A percentile compares a stretch with the other conserved stretches of the same genome.
Conservation (phyloP, 768 basidiomycete species). For the Termitomyces eurrhizus region DNA sequence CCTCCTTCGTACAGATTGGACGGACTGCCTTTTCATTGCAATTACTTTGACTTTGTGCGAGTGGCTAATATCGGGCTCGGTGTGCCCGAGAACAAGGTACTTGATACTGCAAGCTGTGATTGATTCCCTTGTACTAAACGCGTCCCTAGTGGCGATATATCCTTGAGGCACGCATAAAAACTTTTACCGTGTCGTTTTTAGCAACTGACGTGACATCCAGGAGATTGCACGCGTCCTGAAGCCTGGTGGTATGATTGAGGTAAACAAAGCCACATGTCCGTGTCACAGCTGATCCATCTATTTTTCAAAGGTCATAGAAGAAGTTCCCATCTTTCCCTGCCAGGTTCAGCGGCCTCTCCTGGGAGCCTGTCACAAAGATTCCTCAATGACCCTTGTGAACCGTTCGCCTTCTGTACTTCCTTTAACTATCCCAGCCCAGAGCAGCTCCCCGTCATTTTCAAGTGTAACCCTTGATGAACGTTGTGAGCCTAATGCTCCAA, state of each 20-base stretch:
- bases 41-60: conserved; percentile 63
- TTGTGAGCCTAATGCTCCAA: conserved; percentile 9
- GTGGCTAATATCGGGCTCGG: conserved; percentile 62
- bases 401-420: conserved; percentile 14
- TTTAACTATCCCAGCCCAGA: conserved; percentile 15
- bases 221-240: conserved; percentile 66
- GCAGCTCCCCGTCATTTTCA: conserved; percentile 16
- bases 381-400: conserved; percentile 18
- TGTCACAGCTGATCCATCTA: conserved; percentile 1
- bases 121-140: background rate
- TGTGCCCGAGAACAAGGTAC: conserved; percentile 68
- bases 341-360: conserved; percentile 19
- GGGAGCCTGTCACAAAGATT: background rate
- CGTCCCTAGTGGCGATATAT: conserved; percentile 57
- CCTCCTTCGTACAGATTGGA: conserved; percentile 44
- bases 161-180: conserved; percentile 40
- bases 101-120: background rate
- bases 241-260: conserved; percentile 62
- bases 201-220: conserved; percentile 29
- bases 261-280: conserved; percentile 22
- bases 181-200: conserved; percentile 12
- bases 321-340: conserved; percentile 69
- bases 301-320: conserved; percentile 65
- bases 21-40: conserved; percentile 52
- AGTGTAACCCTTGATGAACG: background rate